Base-by-base conservation (phyloP, 257 asterid genomes). In the Datura wrightii region DNA sequence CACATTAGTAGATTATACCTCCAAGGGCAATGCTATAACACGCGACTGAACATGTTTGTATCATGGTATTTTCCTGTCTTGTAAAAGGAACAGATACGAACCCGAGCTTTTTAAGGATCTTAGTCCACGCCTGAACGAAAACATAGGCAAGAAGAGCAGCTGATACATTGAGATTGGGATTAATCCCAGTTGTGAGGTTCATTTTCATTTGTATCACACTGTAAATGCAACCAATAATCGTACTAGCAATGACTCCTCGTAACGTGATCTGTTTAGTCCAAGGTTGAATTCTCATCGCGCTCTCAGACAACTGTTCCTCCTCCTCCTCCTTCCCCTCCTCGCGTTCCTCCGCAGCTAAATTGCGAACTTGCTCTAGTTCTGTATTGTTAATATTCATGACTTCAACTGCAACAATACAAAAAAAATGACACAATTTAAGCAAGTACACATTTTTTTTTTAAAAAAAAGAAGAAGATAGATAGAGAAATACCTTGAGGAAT, bases 51-150 rank as follows among this genome's bases (percentile, higher is more conserved):
- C 94, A 93, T 31, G 99, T 96, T 66, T 93, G 98, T 19, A 96
- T 94, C 96, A 96, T 93, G n/a, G 98, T 93, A 39, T 96, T 96
- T 90, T 96, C 98, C 90, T 96, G 99, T 79, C 86, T 91, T 0
- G 98, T 94, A 80, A 94, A 96, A 11, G 98, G 98, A 31, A 83
- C 65, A 0, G 98, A 87, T 48, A 88, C 92, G 0, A 94, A 34
- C 0, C 97, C 97, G 2, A 84, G 19, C 62, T 89, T 95, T 2
- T 69, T 82, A 24, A 91, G 81, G 7, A 93, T 5, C 85, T 89
- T 92, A 3, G 80, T 94, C 99, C 99, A 95, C 11, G 91, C 55
- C 79, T 87, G 74, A n/a, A 95, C 76, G 81, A 91, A 85, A 3
- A 94, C 81, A 34, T 88, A 95, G 0, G 97, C 97, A 79, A 95